These are phyloP conservation scores for Plasmopara viticola DNA, from an alignment of 352 stramenopile species.

Conservation along the genomic window DNA sequence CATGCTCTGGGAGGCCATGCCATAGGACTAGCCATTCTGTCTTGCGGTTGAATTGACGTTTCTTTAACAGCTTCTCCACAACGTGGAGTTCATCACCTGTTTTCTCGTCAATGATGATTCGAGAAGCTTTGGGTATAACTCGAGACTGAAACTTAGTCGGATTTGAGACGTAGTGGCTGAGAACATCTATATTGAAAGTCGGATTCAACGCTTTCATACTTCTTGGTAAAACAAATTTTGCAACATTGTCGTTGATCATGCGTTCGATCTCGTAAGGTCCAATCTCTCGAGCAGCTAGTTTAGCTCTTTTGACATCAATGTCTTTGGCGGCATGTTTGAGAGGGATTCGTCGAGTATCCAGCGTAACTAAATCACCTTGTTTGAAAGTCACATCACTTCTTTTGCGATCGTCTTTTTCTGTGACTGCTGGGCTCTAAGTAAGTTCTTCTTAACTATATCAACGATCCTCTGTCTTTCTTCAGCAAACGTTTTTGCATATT, in stretches of 20 bases:
- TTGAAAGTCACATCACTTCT: neutral
- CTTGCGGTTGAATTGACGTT: neutral
- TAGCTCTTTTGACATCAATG: constrained; percentile 10
- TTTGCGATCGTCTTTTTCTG: constrained; percentile 12
- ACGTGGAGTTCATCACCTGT: neutral
- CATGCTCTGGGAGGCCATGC: neutral
- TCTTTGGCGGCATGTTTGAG: constrained; percentile 1
- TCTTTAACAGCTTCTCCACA: neutral
- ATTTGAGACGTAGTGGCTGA: neutral
- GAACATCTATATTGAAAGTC: neutral
- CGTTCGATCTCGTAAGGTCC: constrained; percentile 5
- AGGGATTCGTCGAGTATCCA: constrained; percentile 9
- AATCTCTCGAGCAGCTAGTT: constrained; percentile 6
- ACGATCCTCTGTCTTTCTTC: constrained; percentile 9
- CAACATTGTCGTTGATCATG: constrained; percentile 1
- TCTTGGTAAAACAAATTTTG: neutral
- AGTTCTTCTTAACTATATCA: neutral
- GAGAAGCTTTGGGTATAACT: neutral
- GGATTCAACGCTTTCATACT: neutral
- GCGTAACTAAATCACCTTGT: constrained; percentile 1
- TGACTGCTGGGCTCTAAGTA: constrained; percentile 5
- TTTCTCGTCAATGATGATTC: no score
- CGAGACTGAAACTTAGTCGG: neutral
- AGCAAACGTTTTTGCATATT: constrained; percentile 7
- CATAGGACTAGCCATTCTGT: neutral